Evolutionary conservation across 495 filamentous ascomycete genomes (phyloP).

Genomic region (Letharia columbiana): DNA sequence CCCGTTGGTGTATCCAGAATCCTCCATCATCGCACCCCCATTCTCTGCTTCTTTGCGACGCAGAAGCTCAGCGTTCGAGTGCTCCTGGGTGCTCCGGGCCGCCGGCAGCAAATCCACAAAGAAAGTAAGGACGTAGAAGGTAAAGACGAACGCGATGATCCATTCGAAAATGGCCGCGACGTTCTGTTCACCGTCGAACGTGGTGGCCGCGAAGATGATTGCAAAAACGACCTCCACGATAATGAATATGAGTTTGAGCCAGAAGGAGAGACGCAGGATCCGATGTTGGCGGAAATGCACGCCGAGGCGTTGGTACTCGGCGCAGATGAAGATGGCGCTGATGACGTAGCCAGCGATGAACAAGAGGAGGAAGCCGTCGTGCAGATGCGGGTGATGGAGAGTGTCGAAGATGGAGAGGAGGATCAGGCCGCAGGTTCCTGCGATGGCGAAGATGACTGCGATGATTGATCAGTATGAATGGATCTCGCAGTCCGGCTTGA

Average conservation of each 20-base stretch:
- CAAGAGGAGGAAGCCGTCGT: slow-evolving; percentile 69
- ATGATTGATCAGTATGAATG: not conserved
- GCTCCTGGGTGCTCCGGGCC: slow-evolving; percentile 48
- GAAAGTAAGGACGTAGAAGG: slow-evolving; percentile 82
- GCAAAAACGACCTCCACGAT: slow-evolving; percentile 55
- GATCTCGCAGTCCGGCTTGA: too few species aligned
- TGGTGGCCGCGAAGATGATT: slow-evolving; percentile 49
- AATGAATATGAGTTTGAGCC: slow-evolving; percentile 73
- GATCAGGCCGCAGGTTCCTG: slow-evolving; percentile 72
- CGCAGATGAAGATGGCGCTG: slow-evolving; percentile 75
- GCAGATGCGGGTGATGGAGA: slow-evolving; percentile 49
- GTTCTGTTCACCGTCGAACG: slow-evolving; percentile 39
- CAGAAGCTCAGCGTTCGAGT: slow-evolving; percentile 31
- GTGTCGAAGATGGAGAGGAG: slow-evolving; percentile 83
- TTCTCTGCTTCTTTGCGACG: slow-evolving; percentile 29
- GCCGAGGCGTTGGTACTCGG: slow-evolving; percentile 78
- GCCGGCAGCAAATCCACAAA: slow-evolving; percentile 81
- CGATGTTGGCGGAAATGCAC: slow-evolving; percentile 64
- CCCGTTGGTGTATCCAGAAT: not conserved
- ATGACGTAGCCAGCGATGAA: slow-evolving; percentile 71
- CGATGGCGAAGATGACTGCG: slow-evolving; percentile 55
- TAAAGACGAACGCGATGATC: slow-evolving; percentile 80
- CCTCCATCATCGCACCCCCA: slow-evolving; percentile 3
- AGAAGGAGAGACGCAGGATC: slow-evolving; percentile 67
- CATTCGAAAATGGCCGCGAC: slow-evolving; percentile 47